phyloP scores from a whole-genome alignment of 208 protist genomes.

The Wallacemonas sp. region DNA sequence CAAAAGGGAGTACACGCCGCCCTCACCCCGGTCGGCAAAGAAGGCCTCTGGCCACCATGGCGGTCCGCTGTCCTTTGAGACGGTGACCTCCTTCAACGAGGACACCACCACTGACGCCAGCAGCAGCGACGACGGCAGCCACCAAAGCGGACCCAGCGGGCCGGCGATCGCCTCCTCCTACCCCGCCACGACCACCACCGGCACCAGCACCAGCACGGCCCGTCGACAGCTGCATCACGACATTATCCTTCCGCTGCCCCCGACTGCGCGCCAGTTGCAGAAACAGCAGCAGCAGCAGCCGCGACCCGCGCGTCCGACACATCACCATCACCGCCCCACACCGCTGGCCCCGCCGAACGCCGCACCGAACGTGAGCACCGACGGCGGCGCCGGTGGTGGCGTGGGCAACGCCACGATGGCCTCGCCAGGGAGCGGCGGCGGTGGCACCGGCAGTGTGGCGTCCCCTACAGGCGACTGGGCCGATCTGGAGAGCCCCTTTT shows the following conservation, averaged over 20 bases:
- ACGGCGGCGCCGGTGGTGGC: neutral
- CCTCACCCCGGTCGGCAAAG: neutral
- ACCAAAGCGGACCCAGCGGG: neutral
- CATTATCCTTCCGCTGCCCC: neutral
- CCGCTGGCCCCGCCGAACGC: neutral
- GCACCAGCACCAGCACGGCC: neutral
- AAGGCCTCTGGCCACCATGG: neutral
- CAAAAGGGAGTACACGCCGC: neutral
- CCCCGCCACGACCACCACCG: neutral
- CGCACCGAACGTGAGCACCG: neutral
- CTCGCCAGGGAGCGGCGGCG: too few species aligned
- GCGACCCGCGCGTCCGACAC: neutral
- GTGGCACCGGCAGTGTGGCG: too few species aligned
- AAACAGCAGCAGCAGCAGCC: neutral
- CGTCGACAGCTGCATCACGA: constrained; percentile 6
- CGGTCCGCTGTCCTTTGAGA: constrained; percentile 1
- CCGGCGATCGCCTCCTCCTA: neutral
- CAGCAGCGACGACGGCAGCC: constrained; percentile 5
- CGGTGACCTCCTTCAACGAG: neutral
- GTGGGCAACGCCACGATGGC: neutral
- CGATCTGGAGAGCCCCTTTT: neutral
- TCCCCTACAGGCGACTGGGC: neutral
- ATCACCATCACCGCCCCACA: neutral
- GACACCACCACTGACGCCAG: constrained; percentile 2
- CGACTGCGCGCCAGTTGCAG: neutral